phyloP scores from a whole-genome alignment of 164 flowering plant species.

The Liriodendron chinense region DNA sequence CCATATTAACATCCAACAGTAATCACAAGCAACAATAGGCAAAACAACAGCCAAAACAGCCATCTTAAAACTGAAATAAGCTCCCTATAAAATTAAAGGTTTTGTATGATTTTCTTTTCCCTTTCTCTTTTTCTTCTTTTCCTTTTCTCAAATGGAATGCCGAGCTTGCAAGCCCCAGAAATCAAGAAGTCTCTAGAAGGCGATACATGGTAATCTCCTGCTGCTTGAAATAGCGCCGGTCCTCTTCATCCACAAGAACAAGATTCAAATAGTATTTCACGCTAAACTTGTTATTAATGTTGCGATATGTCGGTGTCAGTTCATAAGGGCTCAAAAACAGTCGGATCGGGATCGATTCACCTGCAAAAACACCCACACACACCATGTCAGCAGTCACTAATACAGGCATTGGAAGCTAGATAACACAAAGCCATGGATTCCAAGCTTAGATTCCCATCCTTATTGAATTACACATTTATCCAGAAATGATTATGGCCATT shows the following conservation, averaged over 20 bases:
- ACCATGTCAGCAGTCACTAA: background rate
- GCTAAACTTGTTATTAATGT: constrained; percentile 34
- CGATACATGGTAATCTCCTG: constrained; percentile 33
- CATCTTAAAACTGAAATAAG: too few species aligned
- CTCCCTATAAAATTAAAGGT: too few species aligned
- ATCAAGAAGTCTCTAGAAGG: constrained; percentile 24
- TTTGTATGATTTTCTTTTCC: background rate
- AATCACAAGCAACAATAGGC: too few species aligned
- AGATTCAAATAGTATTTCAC: constrained; percentile 35
- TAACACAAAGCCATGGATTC: background rate
- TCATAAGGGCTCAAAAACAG: constrained; percentile 36
- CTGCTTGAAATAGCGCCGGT: constrained; percentile 35
- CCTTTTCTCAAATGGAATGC: too few species aligned
- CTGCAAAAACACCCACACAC: constrained; percentile 12
- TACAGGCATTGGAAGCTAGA: background rate
- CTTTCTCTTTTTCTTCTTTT: too few species aligned
- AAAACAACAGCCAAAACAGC: too few species aligned
- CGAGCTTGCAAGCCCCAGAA: background rate
- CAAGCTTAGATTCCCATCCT: too few species aligned
- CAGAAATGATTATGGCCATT: too few species aligned
- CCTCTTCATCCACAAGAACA: constrained; percentile 35
- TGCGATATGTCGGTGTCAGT: constrained; percentile 36
- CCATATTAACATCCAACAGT: too few species aligned
- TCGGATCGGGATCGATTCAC: constrained; percentile 35
- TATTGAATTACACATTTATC: too few species aligned